These are phyloP conservation scores for Penium margaritaceum DNA, from an alignment of 139 green algal genomes.

Conservation along the genomic window DNA sequence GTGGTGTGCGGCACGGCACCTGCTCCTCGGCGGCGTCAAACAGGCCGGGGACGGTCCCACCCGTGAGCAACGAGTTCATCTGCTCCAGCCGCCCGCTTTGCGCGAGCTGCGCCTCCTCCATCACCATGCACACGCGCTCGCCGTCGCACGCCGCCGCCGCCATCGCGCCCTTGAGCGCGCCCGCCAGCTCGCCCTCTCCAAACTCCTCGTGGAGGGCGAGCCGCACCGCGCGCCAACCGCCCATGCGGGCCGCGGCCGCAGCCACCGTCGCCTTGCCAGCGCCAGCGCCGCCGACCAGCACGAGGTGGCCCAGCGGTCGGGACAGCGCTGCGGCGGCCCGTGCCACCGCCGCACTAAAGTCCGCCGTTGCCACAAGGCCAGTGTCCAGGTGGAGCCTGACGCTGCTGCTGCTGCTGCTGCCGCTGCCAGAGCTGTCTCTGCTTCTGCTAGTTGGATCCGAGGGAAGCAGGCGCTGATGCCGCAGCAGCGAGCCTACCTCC, in stretches of 20 bases:
- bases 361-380: not conserved
- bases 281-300: slow-evolving; percentile 3
- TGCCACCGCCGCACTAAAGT: not conserved
- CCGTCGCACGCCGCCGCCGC: slow-evolving; percentile 16
- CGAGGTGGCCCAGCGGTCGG: slow-evolving; percentile 22
- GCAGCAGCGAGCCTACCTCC: not conserved
- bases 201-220: slow-evolving; percentile 7
- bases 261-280: slow-evolving; percentile 15
- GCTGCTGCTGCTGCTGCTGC: too few species aligned
- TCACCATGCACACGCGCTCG: slow-evolving; percentile 18
- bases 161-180: slow-evolving; percentile 15
- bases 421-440: not conserved
- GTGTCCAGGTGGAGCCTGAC: not conserved
- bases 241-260: not conserved
- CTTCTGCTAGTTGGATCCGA: not conserved
- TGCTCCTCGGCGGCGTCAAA: slow-evolving; percentile 20
- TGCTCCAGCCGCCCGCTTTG: slow-evolving; percentile 14
- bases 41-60: slow-evolving; percentile 15
- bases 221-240: slow-evolving; percentile 14
- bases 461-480: too few species aligned
- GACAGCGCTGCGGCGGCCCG: not conserved
- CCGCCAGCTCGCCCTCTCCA: slow-evolving; percentile 19
- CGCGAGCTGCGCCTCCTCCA: slow-evolving; percentile 32
- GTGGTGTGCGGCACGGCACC: too few species aligned
- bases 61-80: slow-evolving; percentile 28